phyloP scores from a whole-genome alignment of 2,329 filamentous ascomycete species.

The Exutisphaerella laricina region DNA sequence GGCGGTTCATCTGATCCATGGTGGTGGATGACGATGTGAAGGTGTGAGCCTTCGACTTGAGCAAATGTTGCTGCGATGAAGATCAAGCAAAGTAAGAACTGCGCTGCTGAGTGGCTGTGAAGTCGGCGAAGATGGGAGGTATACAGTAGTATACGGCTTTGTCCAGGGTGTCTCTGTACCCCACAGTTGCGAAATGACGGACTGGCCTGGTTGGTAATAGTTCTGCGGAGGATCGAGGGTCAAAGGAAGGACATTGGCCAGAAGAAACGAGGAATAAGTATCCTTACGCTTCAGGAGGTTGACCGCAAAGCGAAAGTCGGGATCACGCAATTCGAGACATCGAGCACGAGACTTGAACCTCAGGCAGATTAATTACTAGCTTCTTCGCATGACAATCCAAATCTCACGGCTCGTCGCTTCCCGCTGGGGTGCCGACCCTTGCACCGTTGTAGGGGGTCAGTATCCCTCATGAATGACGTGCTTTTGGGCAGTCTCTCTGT shows the following conservation, averaged over 20 bases:
- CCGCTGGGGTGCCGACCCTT: too few species aligned
- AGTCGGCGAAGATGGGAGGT: not conserved
- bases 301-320: not conserved
- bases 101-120: too few species aligned
- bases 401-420: too few species aligned
- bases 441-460: too few species aligned
- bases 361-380: too few species aligned
- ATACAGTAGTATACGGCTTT: not conserved
- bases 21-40: too few species aligned
- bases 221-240: slow-evolving; percentile 3
- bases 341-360: too few species aligned
- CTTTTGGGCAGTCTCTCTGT: not conserved
- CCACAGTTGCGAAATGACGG: not conserved
- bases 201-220: not conserved
- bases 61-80: too few species aligned
- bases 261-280: not conserved
- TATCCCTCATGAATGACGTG: too few species aligned
- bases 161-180: not conserved
- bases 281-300: not conserved
- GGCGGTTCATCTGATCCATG: slow-evolving; percentile 26
- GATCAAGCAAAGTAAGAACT: too few species aligned
- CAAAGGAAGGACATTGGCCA: not conserved
- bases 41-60: too few species aligned
- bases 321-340: slow-evolving; percentile 2
- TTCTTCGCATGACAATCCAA: too few species aligned